Base-by-base conservation (phyloP, 208 protist species). In the Porcisia hertigi region DNA sequence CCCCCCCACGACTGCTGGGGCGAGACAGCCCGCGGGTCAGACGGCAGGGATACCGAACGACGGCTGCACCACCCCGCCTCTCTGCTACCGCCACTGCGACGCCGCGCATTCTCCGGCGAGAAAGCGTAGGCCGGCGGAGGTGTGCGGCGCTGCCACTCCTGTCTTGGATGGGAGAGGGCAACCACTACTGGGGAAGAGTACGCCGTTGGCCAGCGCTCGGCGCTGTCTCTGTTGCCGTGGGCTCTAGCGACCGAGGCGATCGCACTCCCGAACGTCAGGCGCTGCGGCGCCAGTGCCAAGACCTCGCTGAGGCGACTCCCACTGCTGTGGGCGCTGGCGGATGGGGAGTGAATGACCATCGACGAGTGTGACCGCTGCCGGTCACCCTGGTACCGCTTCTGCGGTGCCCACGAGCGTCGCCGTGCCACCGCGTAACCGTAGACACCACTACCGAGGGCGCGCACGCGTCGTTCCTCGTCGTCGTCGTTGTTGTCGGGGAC, bases 321-420 rank as follows among this genome's bases (percentile, higher is more conserved):
- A 67, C 66, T 25, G 52, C 76, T 66, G 67, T 59, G 20, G 14
- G 30, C 49, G 36, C 69, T 59, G 53, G 14, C 53, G 36, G 69
- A 72, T 52, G 66, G 49, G n/a, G 66, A 57, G 47, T 52, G 47
- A 9, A 41, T 57, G 25, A 11, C 66, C 64, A 53, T 30, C 20
- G 49, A 71, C 66, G 41, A 57, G 11, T 16, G 12, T 36, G 76
- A 80, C 45, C 52, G 47, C 25, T 53, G 58, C 47, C 34, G 30
- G 14, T n/a, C 52, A 45, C 58, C 9, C 71, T 59, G 71, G 9
- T 59, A 65, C 16, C 30, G 57, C 70, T 81, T 81, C 47, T 52
- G 77, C 41, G 77, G 77, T 41, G 77, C 77, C 77, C 77, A 81
- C 55, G 77, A 81, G 36, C 72, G 71, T 18, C 77, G 71, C 9